Base-by-base conservation (phyloP, 352 stramenopile genomes). In the Peronosclerospora sorghi region DNA sequence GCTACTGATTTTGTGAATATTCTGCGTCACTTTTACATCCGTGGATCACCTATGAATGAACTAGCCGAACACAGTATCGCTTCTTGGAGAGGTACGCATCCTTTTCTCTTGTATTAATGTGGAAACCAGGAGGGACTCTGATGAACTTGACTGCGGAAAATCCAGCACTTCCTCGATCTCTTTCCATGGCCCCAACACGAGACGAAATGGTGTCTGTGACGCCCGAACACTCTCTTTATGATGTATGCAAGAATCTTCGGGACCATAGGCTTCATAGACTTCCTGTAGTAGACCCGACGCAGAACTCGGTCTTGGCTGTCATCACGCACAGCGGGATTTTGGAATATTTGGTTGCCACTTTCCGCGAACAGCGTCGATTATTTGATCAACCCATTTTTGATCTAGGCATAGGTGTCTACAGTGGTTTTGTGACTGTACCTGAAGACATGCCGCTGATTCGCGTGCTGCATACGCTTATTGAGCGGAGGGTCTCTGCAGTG, bases 1-100 rank as follows among this genome's bases (percentile, higher is more conserved):
- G 88, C 96, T 1, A 97, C 91, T 8, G 95, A 98, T 68, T 98
- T 98, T 74, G 96, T 98, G 57, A 95, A 97, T 60, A 96, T 98
- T 49, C 56, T 98, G 28, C 77, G 93, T 14, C 83, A 96, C 56
- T 97, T 96, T 62, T 94, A 93, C 59, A 78, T 83, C 27, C 90
- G 84, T 17, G 78, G 83, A n/a, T 83, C 80, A 23, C 75, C 92
- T 30, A 93, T 97, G 73, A 85, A 86, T 32, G 73, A 87, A 40
- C 58, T 88, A 43, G 73, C 79, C 48, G 79, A 91, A 44, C 73
- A 91, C 56, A 91, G 79, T 40, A 91, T 91, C 43, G 75, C 72
- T 12, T 88, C 79, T 2, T 91, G 79, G 79, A 70, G 76, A 68
- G 76, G 76, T n/a, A n/a, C n/a, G n/a, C n/a, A n/a, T n/a, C n/a